Conservation (phyloP, 2,329 filamentous ascomycete species). For the Keithomyces neogunnii region DNA sequence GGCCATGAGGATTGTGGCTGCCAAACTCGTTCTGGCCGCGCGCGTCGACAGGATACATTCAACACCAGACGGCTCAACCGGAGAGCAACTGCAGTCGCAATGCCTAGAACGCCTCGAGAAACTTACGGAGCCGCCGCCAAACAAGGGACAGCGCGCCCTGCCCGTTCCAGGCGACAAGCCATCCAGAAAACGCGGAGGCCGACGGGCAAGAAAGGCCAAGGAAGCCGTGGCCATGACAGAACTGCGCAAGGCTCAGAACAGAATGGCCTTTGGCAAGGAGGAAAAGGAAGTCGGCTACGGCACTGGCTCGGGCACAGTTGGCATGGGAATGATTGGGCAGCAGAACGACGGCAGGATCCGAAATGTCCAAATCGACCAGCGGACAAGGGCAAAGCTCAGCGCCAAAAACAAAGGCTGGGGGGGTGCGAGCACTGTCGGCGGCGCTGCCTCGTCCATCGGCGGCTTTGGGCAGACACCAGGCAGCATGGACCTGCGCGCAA, state of each 20-base stretch:
- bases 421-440: conserved; percentile 53
- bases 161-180: conserved; percentile 95
- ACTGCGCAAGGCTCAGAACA: conserved; percentile 88
- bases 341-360: conserved; percentile 83
- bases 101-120: conserved; percentile 86
- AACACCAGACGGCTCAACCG: conserved; percentile 71
- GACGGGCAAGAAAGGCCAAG: conserved; percentile 87
- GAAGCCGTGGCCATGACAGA: conserved; percentile 97
- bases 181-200: conserved; percentile 81
- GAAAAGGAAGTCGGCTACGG: conserved; percentile 91
- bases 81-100: conserved; percentile 71
- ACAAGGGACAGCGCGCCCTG: conserved; percentile 77
- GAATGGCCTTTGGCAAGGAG: conserved; percentile 92
- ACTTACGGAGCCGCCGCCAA: conserved; percentile 81
- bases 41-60: conserved; percentile 82
- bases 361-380: conserved; percentile 80
- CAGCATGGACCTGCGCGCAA: conserved; percentile 63
- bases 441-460: conserved; percentile 72
- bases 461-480: conserved; percentile 59
- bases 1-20: conserved; percentile 88
- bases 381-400: conserved; percentile 85
- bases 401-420: conserved; percentile 98
- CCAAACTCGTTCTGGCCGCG: conserved; percentile 88
- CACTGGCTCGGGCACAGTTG: conserved; percentile 73
- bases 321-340: conserved; percentile 92